phyloP scores from a whole-genome alignment of 2,329 filamentous ascomycete species.

The Arthroderma sp. region DNA sequence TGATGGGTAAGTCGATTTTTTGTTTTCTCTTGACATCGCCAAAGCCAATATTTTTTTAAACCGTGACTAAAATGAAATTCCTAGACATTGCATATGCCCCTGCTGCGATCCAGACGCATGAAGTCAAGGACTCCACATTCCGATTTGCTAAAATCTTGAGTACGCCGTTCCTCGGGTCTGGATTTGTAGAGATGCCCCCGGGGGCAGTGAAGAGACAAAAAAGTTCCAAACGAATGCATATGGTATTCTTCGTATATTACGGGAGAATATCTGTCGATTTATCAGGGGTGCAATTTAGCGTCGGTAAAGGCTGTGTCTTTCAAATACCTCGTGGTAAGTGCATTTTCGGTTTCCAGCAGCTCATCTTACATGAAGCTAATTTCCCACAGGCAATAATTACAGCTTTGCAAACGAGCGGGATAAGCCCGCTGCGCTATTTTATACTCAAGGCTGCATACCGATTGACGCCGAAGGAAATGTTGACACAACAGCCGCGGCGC shows the following conservation, averaged over 20 bases:
- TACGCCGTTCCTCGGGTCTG: constrained; percentile 74
- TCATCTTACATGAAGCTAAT: neutral
- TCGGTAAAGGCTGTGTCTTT: constrained; percentile 78
- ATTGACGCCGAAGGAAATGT: constrained; percentile 18
- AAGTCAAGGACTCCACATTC: constrained; percentile 57
- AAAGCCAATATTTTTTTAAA: constrained; percentile 5
- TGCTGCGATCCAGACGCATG: constrained; percentile 43
- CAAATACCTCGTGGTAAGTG: constrained; percentile 84
- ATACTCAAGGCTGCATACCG: constrained; percentile 69
- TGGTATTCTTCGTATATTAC: constrained; percentile 83
- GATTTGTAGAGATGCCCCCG: constrained; percentile 76
- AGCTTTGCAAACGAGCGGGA: constrained; percentile 72
- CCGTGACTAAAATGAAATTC: constrained; percentile 12
- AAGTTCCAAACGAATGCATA: constrained; percentile 91
- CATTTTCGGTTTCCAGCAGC: constrained; percentile 5
- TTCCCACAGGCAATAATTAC: constrained; percentile 68
- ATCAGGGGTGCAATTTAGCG: constrained; percentile 50
- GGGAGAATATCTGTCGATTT: constrained; percentile 70
- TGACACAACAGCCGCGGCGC: constrained; percentile 10
- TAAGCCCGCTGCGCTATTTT: constrained; percentile 67
- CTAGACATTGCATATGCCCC: constrained; percentile 48
- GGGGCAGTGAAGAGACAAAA: constrained; percentile 76
- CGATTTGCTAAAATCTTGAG: constrained; percentile 79
- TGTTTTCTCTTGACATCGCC: neutral
- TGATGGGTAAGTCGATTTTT: constrained; percentile 22